phyloP scores from a whole-genome alignment of 352 stramenopile species.

The Pythium diclinum region DNA sequence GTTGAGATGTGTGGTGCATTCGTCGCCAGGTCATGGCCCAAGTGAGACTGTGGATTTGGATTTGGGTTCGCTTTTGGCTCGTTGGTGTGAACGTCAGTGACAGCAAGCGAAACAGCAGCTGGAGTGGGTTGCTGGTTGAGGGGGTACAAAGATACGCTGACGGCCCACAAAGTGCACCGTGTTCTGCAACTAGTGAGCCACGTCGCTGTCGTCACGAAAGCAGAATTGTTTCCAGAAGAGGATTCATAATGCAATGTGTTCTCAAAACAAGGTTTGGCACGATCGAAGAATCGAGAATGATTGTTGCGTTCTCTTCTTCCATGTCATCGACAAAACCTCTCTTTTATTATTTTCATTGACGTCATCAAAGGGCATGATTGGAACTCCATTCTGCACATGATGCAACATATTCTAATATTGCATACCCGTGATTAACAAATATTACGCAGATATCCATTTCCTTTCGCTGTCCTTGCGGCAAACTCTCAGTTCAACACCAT shows the following conservation, averaged over 20 bases:
- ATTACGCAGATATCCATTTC: background rate
- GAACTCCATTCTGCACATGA: background rate
- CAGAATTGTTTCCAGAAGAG: background rate
- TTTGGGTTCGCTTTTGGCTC: background rate
- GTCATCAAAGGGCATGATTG: no score
- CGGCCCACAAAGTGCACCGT: background rate
- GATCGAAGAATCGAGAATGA: conserved; percentile 26
- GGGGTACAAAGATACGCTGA: conserved; percentile 19
- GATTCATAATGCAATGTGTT: background rate
- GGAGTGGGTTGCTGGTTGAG: conserved; percentile 9
- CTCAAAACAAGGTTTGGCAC: conserved; percentile 2
- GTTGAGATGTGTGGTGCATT: no score
- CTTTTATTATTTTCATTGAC: background rate
- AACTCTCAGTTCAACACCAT: background rate
- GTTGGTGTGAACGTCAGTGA: background rate
- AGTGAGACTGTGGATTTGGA: background rate
- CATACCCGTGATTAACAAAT: background rate
- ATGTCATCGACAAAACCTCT: background rate
- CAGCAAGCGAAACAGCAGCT: conserved; percentile 4
- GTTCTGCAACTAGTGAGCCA: conserved; percentile 6
- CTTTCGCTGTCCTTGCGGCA: background rate
- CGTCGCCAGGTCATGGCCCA: background rate
- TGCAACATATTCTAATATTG: background rate
- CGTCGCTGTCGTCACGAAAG: conserved; percentile 16
- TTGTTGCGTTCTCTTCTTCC: background rate